A percentile compares a stretch with the other conserved stretches of the same genome.
Conservation (phyloP, 192 early-diverging fungal genomes). For the Spinellus fusiger region DNA sequence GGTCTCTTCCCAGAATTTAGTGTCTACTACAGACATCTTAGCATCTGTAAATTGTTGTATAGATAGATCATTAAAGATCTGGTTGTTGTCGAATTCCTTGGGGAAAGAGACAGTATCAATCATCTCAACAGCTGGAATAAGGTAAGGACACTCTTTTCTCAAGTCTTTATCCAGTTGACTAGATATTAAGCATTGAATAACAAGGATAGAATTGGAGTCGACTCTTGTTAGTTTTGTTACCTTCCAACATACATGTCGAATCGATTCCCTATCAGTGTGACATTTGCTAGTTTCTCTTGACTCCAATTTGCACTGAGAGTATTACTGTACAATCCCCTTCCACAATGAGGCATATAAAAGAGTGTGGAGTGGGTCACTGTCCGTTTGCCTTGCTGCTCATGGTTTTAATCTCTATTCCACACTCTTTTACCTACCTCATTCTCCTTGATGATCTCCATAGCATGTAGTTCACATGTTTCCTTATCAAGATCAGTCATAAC, state of each 20-base stretch:
- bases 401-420: background rate
- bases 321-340: constrained; percentile 26
- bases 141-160: constrained; percentile 25
- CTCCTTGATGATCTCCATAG: constrained; percentile 17
- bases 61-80: constrained; percentile 31
- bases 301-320: constrained; percentile 28
- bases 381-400: constrained; percentile 15
- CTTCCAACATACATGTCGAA: constrained; percentile 31
- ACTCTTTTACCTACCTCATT: constrained; percentile 21
- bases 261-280: constrained; percentile 25
- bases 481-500: constrained; percentile 30
- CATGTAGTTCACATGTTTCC: constrained; percentile 16
- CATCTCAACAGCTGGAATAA: constrained; percentile 20
- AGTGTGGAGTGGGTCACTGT: constrained; percentile 15
- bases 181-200: background rate
- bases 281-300: background rate
- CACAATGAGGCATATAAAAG: constrained; percentile 39
- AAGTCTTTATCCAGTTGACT: constrained; percentile 25
- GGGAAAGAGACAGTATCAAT: constrained; percentile 17
- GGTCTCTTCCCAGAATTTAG: constrained; percentile 16
- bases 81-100: constrained; percentile 26
- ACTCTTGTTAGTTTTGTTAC: constrained; percentile 7
- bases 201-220: background rate
- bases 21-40: constrained; percentile 2
- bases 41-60: constrained; percentile 23